Percentiles rank a stretch among this genome's conserved stretches.
Evolutionary conservation across 495 filamentous ascomycete genomes (phyloP).

Genomic region (Chaetomium cochliodes): DNA sequence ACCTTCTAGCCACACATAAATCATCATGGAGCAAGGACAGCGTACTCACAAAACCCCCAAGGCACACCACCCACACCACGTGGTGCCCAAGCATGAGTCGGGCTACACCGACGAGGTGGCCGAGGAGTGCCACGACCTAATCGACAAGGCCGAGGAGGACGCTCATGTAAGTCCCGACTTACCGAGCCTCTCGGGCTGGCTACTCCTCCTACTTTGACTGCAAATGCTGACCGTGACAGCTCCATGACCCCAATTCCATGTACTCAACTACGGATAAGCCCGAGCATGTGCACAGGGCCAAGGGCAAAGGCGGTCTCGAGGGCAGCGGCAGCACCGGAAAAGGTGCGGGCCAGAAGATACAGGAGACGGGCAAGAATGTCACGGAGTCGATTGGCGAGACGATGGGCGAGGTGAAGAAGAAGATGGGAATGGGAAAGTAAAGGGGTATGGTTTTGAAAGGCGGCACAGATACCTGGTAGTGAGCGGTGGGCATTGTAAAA

Average conservation of each 20-base stretch:
- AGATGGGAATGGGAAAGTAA: constrained; percentile 31
- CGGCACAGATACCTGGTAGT: no score
- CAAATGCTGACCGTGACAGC: constrained; percentile 2
- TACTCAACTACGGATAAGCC: constrained; percentile 17
- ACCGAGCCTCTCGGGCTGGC: neutral
- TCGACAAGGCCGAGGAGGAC: constrained; percentile 35
- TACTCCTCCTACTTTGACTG: neutral
- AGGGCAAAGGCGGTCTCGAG: constrained; percentile 15
- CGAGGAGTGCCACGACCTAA: constrained; percentile 34
- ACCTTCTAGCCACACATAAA: neutral
- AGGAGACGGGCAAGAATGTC: constrained; percentile 20
- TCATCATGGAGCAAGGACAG: constrained; percentile 5
- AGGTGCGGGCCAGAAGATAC: constrained; percentile 13
- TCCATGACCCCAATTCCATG: constrained; percentile 31
- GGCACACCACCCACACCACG: constrained; percentile 22
- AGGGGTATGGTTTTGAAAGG: neutral
- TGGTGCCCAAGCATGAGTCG: constrained; percentile 21
- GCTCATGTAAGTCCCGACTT: constrained; percentile 26
- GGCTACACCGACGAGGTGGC: constrained; percentile 34
- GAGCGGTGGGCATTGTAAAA: no score
- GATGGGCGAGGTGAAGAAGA: constrained; percentile 29
- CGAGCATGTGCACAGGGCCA: constrained; percentile 13
- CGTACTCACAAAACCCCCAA: constrained; percentile 10
- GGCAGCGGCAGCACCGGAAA: constrained; percentile 6
- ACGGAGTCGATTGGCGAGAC: constrained; percentile 24